phyloP scores from a whole-genome alignment of 164 flowering plant species.

The Stephania cephalantha region DNA sequence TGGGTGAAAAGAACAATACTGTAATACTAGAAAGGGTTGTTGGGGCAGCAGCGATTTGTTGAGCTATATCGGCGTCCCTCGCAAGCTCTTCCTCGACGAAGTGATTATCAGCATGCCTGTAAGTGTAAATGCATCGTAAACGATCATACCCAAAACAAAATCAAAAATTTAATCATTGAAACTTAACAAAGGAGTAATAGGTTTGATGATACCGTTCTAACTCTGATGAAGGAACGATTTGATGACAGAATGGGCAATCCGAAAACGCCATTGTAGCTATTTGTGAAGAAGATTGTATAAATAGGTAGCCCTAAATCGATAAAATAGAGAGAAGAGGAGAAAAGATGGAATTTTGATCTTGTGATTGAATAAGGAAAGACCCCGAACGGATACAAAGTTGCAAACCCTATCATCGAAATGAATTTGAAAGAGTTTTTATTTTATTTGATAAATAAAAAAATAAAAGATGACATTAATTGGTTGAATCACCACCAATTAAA shows the following conservation, averaged over 20 bases:
- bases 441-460: too few relatives aligned
- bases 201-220: slow-evolving; percentile 32
- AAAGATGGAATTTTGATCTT: not conserved
- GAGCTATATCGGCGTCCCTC: slow-evolving; percentile 40
- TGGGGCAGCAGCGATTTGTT: slow-evolving; percentile 29
- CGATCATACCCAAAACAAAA: not conserved
- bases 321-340: not conserved
- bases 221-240: slow-evolving; percentile 25
- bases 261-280: slow-evolving; percentile 7
- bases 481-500: too few relatives aligned
- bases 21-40: slow-evolving; percentile 15
- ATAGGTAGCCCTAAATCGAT: not conserved
- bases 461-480: too few relatives aligned
- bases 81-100: slow-evolving; percentile 39
- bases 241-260: slow-evolving; percentile 45
- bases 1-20: slow-evolving; percentile 12
- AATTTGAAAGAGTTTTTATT: too few relatives aligned
- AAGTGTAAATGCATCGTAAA: slow-evolving; percentile 14
- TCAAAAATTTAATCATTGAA: not conserved
- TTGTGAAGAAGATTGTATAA: not conserved
- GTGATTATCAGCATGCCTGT: slow-evolving; percentile 58
- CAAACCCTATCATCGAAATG: too few relatives aligned
- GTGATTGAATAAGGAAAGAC: too few relatives aligned
- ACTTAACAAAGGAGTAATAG: not conserved
- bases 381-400: too few relatives aligned